phyloP scores from a whole-genome alignment of 2,329 filamentous ascomycete species.

The Arthroderma sp. region DNA sequence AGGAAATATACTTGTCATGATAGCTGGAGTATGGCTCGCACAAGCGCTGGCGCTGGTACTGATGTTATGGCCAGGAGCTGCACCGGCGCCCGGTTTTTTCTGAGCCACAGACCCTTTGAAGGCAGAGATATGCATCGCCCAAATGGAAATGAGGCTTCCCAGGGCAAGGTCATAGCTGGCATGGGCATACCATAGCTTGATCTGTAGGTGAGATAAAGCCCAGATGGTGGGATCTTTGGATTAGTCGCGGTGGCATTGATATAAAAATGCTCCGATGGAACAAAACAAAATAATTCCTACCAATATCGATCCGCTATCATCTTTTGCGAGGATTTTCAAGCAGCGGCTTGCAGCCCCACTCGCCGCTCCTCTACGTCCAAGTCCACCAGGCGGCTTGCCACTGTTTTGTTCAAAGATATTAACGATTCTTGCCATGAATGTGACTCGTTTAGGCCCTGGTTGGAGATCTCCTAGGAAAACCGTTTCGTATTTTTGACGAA shows the following conservation, averaged over 20 bases:
- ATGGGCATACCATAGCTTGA: slow-evolving; percentile 18
- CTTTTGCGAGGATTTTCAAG: slow-evolving; percentile 16
- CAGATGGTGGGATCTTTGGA: no score
- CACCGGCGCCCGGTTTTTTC: neutral
- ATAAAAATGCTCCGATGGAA: no score
- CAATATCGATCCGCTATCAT: slow-evolving; percentile 14
- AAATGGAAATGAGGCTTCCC: slow-evolving; percentile 33
- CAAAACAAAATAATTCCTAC: slow-evolving; percentile 6
- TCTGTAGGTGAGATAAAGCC: slow-evolving; percentile 7
- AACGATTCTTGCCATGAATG: slow-evolving; percentile 15
- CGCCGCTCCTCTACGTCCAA: slow-evolving; percentile 4
- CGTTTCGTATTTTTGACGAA: neutral
- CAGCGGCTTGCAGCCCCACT: slow-evolving; percentile 13
- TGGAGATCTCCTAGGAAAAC: slow-evolving; percentile 11
- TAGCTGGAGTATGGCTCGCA: neutral
- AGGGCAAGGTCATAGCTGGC: slow-evolving; percentile 14
- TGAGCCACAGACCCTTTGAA: slow-evolving; percentile 2
- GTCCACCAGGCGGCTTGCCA: neutral
- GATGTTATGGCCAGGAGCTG: neutral
- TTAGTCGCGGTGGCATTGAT: no score
- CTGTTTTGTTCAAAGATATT: slow-evolving; percentile 14
- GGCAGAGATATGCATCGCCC: slow-evolving; percentile 36
- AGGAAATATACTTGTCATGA: slow-evolving; percentile 40
- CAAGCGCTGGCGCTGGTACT: neutral
- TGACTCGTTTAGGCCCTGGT: slow-evolving; percentile 13